Evolutionary conservation across 1,139 yeast species (phyloP).

Genomic region (Suhomyces chickasaworum): DNA sequence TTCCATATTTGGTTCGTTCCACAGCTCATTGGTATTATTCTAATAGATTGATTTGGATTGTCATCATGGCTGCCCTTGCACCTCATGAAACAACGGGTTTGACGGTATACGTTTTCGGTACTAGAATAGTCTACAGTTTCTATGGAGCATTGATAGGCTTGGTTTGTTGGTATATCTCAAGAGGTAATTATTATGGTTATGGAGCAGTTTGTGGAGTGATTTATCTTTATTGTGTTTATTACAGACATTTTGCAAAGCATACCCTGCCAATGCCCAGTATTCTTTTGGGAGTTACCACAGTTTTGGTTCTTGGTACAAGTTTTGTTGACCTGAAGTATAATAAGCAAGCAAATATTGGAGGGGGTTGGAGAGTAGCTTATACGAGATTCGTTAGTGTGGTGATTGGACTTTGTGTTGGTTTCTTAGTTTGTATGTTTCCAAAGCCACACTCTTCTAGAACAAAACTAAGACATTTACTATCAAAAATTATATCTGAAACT

Average conservation of each 20-base stretch:
- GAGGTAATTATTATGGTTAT: conserved; percentile 39
- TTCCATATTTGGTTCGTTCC: conserved; percentile 32
- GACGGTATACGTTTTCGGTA: conserved; percentile 31
- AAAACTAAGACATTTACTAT: conserved; percentile 29
- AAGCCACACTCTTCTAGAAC: conserved; percentile 34
- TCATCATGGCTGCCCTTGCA: conserved; percentile 37
- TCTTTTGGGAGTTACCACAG: conserved; percentile 32
- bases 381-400: conserved; percentile 32
- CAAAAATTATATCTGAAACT: conserved; percentile 27
- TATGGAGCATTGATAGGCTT: conserved; percentile 37
- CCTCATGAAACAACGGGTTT: conserved; percentile 38
- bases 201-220: conserved; percentile 34
- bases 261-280: conserved; percentile 32
- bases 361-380: conserved; percentile 34
- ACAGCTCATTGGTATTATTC: conserved; percentile 37
- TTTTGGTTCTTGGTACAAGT: conserved; percentile 40
- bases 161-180: conserved; percentile 42
- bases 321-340: conserved; percentile 31
- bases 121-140: conserved; percentile 33
- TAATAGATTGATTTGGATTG: conserved; percentile 37
- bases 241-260: conserved; percentile 39
- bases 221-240: conserved; percentile 27
- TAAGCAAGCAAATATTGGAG: conserved; percentile 28
- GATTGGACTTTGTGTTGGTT: conserved; percentile 35
- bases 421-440: conserved; percentile 36